These are phyloP conservation scores for Solanum aculeatissimum DNA, from an alignment of 305 asterid species.

Conservation along the genomic window DNA sequence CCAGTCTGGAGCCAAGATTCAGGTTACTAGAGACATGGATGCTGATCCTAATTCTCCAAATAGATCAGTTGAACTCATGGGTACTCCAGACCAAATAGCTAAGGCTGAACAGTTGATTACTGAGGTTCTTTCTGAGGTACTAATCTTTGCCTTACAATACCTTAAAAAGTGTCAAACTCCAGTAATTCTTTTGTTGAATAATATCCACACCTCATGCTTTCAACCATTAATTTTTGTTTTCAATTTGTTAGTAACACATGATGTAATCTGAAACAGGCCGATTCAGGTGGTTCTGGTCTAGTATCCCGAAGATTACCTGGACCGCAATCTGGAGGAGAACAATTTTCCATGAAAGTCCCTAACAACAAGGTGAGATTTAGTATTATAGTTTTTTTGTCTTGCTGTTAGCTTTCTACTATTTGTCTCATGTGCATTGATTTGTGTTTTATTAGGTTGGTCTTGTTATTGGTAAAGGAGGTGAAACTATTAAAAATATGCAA, in stretches of 20 bases:
- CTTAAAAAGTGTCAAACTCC: not conserved
- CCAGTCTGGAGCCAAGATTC: slow-evolving; percentile 77
- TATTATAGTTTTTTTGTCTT: not conserved
- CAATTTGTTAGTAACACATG: not conserved
- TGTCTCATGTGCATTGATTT: not conserved
- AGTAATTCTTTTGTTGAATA: not conserved
- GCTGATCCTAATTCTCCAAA: slow-evolving; percentile 57
- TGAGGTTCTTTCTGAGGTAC: slow-evolving; percentile 68
- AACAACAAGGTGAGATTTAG: slow-evolving; percentile 22
- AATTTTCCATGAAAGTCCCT: slow-evolving; percentile 52
- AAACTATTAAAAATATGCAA: slow-evolving; percentile 93
- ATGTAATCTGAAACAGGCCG: slow-evolving; percentile 10
- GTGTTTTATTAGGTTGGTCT: slow-evolving; percentile 75
- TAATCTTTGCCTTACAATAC: not conserved
- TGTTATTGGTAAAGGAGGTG: slow-evolving; percentile 98
- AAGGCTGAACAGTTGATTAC: slow-evolving; percentile 59
- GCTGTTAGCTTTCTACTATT: not conserved
- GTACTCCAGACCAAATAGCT: slow-evolving; percentile 62
- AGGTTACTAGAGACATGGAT: slow-evolving; percentile 63
- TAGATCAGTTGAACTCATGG: slow-evolving; percentile 69
- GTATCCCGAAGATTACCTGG: slow-evolving; percentile 58
- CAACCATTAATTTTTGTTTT: not conserved
- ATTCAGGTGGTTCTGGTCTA: slow-evolving; percentile 72
- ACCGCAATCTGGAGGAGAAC: slow-evolving; percentile 65
- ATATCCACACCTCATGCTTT: not conserved